Conservation (phyloP, 2,329 filamentous ascomycete species). For the Cyphellophora attinorum region DNA sequence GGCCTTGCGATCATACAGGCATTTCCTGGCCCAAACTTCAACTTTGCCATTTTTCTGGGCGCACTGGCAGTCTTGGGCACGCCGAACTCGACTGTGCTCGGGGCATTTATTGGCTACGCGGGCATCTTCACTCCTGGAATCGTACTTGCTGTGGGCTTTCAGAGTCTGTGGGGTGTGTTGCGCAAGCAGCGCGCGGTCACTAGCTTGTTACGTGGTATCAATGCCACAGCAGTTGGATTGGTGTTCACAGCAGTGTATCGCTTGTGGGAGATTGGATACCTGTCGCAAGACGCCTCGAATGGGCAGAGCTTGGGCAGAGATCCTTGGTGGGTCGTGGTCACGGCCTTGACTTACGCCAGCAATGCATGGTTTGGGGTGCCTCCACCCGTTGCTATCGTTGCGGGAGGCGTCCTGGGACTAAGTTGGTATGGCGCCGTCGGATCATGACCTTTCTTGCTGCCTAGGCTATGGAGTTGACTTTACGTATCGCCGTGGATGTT, state of each 20-base stretch:
- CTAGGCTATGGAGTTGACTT: too few relatives aligned
- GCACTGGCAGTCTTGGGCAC: conserved; percentile 33
- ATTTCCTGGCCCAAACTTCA: conserved; percentile 51
- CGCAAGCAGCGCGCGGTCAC: conserved; percentile 38
- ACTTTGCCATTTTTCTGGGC: conserved; percentile 50
- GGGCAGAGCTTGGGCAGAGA: conserved; percentile 48
- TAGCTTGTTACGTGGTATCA: conserved; percentile 45
- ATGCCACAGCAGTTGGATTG: conserved; percentile 51
- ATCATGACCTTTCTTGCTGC: too few relatives aligned
- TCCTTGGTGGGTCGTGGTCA: conserved; percentile 56
- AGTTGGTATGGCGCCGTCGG: conserved; percentile 37
- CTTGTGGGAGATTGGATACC: conserved; percentile 52
- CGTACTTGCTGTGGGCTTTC: conserved; percentile 23
- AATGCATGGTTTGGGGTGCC: conserved; percentile 38
- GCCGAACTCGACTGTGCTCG: conserved; percentile 27
- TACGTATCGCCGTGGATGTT: too few relatives aligned
- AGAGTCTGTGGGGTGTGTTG: conserved; percentile 46
- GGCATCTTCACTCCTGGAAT: conserved; percentile 31
- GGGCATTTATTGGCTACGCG: conserved; percentile 43
- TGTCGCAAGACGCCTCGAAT: conserved; percentile 38
- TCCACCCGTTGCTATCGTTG: conserved; percentile 34
- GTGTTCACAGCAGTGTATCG: conserved; percentile 57
- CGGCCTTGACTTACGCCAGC: conserved; percentile 40
- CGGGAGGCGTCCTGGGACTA: conserved; percentile 38
- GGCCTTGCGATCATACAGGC: conserved; percentile 63